Evolutionary conservation across 2,329 filamentous ascomycete genomes (phyloP).

Genomic region (Colletotrichum gloeosporioides): DNA sequence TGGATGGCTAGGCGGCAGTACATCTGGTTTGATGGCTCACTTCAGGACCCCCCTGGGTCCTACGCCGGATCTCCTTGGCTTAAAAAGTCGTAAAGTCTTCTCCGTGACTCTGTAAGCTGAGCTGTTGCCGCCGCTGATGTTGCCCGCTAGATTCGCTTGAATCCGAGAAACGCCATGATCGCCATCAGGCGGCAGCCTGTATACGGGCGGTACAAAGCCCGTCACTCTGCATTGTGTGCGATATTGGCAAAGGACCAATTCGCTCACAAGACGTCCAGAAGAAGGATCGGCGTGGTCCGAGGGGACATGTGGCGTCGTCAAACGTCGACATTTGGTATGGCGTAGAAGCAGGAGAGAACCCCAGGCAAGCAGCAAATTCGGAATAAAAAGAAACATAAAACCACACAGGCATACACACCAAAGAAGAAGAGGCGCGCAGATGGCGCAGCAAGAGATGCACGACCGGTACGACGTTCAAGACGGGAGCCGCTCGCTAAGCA

Average conservation of each 20-base stretch:
- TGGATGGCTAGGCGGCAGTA: background rate
- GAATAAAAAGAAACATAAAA: conserved; percentile 1
- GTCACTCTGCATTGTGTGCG: background rate
- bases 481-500: conserved; percentile 21
- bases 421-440: background rate
- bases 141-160: background rate
- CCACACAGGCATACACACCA: background rate
- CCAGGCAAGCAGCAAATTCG: background rate
- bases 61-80: conserved; percentile 5
- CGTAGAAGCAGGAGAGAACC: conserved; percentile 1
- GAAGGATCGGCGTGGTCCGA: background rate
- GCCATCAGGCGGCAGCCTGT: background rate
- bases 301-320: conserved; percentile 7
- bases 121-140: background rate
- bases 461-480: background rate
- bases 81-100: background rate
- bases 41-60: background rate
- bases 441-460: conserved; percentile 10
- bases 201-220: background rate
- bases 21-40: background rate
- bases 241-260: background rate
- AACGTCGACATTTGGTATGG: background rate
- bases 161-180: conserved; percentile 12
- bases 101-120: background rate
- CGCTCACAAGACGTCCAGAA: background rate